Percentiles rank a stretch among this genome's conserved stretches.
phyloP scores from a whole-genome alignment of 495 filamentous ascomycete genomes.

The Pseudoneurospora amorphoporcata region DNA sequence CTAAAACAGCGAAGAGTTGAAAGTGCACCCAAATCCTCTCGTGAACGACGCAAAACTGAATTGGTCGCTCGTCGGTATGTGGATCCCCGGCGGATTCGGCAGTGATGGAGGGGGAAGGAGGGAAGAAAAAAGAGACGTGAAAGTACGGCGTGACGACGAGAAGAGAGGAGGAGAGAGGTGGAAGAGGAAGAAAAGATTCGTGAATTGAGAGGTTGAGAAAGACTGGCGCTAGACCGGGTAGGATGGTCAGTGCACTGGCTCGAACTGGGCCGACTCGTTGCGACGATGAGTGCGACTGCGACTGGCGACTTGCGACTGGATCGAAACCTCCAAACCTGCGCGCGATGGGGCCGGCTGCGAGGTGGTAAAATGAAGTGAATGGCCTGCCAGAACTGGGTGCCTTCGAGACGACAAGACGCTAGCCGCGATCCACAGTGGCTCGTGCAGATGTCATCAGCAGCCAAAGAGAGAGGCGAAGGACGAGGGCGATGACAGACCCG shows the following conservation, averaged over 20 bases:
- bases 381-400: background rate
- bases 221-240: conserved; percentile 6
- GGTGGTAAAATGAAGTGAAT: background rate
- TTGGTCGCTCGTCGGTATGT: conserved; percentile 27
- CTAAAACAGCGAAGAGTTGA: conserved; percentile 12
- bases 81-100: conserved; percentile 19
- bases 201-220: conserved; percentile 10
- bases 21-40: conserved; percentile 20
- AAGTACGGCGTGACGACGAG: conserved; percentile 12
- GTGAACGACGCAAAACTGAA: conserved; percentile 32
- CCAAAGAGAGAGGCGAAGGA: background rate
- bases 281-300: conserved; percentile 5
- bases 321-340: background rate
- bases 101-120: conserved; percentile 8
- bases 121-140: conserved; percentile 7
- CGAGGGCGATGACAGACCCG: background rate
- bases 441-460: background rate
- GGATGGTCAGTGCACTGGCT: conserved; percentile 5
- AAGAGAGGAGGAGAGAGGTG: conserved; percentile 13
- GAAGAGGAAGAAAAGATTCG: conserved; percentile 13
- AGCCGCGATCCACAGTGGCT: background rate
- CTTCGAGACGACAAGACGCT: background rate
- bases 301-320: background rate
- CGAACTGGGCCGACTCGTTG: background rate
- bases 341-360: background rate